A percentile compares a stretch with the other conserved stretches of the same genome.
phyloP scores from a whole-genome alignment of 345 rosid genomes.

The Theobroma cacao region DNA sequence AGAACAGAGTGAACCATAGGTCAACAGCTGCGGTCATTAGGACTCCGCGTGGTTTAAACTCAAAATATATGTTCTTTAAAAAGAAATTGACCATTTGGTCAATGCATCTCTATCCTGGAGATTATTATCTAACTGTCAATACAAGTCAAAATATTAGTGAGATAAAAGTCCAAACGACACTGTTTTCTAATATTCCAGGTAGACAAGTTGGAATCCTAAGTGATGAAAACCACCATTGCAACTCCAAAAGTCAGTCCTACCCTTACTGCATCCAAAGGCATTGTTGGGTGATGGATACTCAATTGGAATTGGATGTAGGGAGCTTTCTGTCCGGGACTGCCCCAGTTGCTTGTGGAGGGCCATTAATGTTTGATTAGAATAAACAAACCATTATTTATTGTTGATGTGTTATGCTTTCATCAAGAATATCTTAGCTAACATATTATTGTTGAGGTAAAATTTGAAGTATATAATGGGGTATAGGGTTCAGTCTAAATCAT shows the following conservation, averaged over 20 bases:
- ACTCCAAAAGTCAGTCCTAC: constrained; percentile 1
- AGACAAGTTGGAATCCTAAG: constrained; percentile 5
- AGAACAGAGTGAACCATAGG: neutral
- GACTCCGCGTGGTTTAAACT: neutral
- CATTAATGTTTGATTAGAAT: neutral
- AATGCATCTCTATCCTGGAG: neutral
- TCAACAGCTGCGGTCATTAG: neutral
- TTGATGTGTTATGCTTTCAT: neutral
- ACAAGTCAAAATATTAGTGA: neutral
- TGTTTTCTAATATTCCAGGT: neutral
- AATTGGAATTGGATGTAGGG: neutral
- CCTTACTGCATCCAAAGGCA: neutral
- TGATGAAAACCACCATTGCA: neutral
- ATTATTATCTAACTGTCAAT: neutral
- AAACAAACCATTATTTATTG: neutral
- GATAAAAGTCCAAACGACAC: neutral
- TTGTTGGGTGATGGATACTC: neutral
- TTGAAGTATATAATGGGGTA: neutral
- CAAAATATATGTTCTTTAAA: neutral
- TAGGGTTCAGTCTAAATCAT: neutral
- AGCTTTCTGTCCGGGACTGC: neutral
- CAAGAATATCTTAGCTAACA: neutral
- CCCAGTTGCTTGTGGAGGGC: neutral
- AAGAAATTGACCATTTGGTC: neutral
- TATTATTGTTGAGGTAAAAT: neutral